phyloP scores from a whole-genome alignment of 73 alveolate species.

The Halteria grandinella region DNA sequence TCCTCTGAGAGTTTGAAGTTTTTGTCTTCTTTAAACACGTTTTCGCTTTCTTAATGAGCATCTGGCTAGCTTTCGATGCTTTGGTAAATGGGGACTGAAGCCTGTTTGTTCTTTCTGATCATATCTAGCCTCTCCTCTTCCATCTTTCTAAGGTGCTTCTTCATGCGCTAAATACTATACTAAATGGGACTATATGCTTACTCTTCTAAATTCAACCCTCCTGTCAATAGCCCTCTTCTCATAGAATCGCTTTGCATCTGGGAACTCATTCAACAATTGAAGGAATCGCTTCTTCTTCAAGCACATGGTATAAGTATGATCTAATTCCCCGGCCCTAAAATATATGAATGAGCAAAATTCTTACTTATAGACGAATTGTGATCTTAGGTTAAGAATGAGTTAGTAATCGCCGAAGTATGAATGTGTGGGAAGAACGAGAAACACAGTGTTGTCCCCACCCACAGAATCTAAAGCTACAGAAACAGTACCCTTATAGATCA shows the following conservation, averaged over 20 bases:
- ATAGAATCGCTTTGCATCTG: conserved; percentile 43
- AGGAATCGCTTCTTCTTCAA: conserved; percentile 32
- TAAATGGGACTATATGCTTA: not conserved
- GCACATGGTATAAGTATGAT: conserved; percentile 55
- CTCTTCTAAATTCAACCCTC: conserved; percentile 64
- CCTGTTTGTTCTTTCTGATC: conserved; percentile 1
- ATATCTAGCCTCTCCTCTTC: conserved; percentile 2
- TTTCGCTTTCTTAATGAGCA: no score
- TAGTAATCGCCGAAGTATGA: conserved; percentile 76
- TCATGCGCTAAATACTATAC: conserved; percentile 21
- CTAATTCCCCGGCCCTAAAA: conserved; percentile 43
- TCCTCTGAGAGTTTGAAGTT: conserved; percentile 10
- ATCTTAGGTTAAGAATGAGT: conserved; percentile 49
- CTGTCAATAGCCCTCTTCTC: conserved; percentile 39
- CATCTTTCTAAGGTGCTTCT: not conserved
- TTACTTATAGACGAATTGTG: conserved; percentile 53
- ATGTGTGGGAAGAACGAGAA: conserved; percentile 61
- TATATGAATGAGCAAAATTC: not conserved
- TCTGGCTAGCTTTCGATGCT: no score
- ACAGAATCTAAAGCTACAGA: conserved; percentile 13
- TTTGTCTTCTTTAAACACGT: not conserved
- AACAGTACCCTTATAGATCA: conserved; percentile 62
- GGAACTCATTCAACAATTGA: conserved; percentile 42
- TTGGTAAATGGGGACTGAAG: no score
- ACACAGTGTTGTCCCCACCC: conserved; percentile 40